These are phyloP conservation scores for Colletotrichum paranaense DNA, from an alignment of 2,329 filamentous ascomycete species.

Conservation along the genomic window DNA sequence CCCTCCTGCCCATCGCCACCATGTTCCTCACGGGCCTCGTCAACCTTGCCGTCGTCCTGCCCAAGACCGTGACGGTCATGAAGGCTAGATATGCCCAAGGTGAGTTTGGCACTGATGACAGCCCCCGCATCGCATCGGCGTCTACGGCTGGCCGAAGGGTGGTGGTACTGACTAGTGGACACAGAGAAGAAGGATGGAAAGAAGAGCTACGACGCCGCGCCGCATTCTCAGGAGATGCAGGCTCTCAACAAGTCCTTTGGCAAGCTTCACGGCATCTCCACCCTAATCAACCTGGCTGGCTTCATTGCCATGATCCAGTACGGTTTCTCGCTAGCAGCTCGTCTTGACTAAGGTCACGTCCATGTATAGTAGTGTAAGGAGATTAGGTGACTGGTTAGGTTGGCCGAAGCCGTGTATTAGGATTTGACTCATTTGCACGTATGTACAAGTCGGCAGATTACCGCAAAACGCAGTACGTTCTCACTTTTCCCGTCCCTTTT, in stretches of 20 bases:
- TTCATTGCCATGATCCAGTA: constrained; percentile 80
- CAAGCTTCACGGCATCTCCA: constrained; percentile 83
- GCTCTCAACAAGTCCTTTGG: constrained; percentile 83
- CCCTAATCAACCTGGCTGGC: constrained; percentile 79
- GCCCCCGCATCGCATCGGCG: too few relatives aligned
- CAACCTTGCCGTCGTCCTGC: constrained; percentile 80
- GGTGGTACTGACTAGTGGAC: not conserved
- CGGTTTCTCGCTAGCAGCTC: constrained; percentile 77
- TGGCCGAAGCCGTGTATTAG: constrained; percentile 6
- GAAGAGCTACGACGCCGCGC: constrained; percentile 81
- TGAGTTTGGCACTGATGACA: constrained; percentile 45
- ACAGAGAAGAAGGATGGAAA: constrained; percentile 89
- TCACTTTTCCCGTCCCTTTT: not conserved
- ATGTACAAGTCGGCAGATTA: constrained; percentile 9
- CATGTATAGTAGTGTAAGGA: not conserved
- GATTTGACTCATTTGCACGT: constrained; percentile 10
- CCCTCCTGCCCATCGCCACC: constrained; percentile 74
- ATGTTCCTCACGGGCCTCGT: constrained; percentile 77
- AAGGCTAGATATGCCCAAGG: constrained; percentile 82
- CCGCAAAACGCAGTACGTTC: not conserved
- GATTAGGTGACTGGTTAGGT: not conserved
- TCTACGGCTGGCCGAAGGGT: too few relatives aligned
- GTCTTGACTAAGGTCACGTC: constrained; percentile 57
- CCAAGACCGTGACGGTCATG: constrained; percentile 81
- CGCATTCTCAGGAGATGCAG: constrained; percentile 88